Percentiles rank a stretch among this genome's conserved stretches.
These are phyloP conservation scores for Knufia fluminis DNA, from an alignment of 2,329 filamentous ascomycete species.

Conservation along the genomic window DNA sequence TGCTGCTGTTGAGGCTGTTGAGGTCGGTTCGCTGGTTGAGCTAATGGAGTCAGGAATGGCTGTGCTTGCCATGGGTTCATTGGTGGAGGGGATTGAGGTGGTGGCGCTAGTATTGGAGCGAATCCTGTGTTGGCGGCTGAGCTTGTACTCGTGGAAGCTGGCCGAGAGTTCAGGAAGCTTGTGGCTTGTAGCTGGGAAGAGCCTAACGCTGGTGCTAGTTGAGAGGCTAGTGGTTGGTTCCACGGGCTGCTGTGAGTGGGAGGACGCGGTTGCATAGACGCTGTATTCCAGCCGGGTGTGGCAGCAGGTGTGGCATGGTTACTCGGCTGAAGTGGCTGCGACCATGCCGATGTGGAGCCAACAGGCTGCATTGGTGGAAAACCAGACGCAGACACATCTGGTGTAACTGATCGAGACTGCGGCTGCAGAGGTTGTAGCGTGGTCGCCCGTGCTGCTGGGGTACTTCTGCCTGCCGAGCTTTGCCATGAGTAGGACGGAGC, in stretches of 20 bases:
- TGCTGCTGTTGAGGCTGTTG: slow-evolving; percentile 26
- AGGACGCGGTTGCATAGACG: slow-evolving; percentile 18
- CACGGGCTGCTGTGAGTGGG: slow-evolving; percentile 11
- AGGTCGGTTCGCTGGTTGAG: slow-evolving; percentile 22
- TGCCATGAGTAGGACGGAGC: slow-evolving; percentile 38
- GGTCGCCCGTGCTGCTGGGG: slow-evolving; percentile 12
- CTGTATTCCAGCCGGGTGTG: slow-evolving; percentile 15
- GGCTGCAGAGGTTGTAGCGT: slow-evolving; percentile 22
- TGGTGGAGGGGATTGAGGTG: slow-evolving; percentile 7
- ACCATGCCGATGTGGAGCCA: slow-evolving; percentile 9
- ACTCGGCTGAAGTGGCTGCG: slow-evolving; percentile 7
- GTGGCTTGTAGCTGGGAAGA: slow-evolving; percentile 17
- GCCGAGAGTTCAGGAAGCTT: slow-evolving; percentile 49
- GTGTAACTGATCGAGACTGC: slow-evolving; percentile 41
- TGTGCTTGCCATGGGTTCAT: slow-evolving; percentile 16
- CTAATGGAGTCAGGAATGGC: not conserved
- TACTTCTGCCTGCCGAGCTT: slow-evolving; percentile 21
- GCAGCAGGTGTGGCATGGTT: slow-evolving; percentile 12
- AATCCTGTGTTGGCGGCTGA: not conserved
- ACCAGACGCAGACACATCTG: slow-evolving; percentile 40
- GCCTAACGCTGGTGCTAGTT: not conserved
- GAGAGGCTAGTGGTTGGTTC: slow-evolving; percentile 2
- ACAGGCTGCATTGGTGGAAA: slow-evolving; percentile 40
- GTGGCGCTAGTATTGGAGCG: slow-evolving; percentile 12
- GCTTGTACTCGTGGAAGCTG: slow-evolving; percentile 23